phyloP scores from a whole-genome alignment of 139 green algal genomes.

The Parachlorella kessleri region DNA sequence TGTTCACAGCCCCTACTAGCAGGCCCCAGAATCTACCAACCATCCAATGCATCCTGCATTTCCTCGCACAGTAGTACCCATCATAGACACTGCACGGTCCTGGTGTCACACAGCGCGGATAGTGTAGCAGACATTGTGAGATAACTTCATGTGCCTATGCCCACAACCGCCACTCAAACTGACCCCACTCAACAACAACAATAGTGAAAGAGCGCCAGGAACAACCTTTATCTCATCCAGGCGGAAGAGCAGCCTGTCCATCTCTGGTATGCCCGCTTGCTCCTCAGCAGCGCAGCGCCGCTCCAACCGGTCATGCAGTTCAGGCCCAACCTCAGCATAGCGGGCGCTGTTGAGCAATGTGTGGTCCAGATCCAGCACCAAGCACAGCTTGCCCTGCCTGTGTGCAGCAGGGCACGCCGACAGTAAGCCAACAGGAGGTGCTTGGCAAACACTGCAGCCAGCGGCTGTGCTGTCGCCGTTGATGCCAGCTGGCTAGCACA shows the following conservation, averaged over 20 bases:
- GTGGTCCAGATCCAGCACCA: constrained; percentile 97
- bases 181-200: too few relatives aligned
- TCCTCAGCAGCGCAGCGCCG: background rate
- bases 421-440: background rate
- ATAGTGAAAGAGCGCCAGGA: too few relatives aligned
- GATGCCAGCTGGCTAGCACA: background rate
- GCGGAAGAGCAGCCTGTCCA: constrained; percentile 62
- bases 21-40: too few relatives aligned
- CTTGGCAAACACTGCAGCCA: too few relatives aligned
- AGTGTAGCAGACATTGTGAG: too few relatives aligned
- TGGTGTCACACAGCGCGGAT: too few relatives aligned
- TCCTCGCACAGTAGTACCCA: too few relatives aligned
- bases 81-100: too few relatives aligned
- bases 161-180: too few relatives aligned
- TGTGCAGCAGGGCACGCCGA: background rate
- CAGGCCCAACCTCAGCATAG: constrained; percentile 45
- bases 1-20: too few relatives aligned
- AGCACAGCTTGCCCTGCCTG: constrained; percentile 41
- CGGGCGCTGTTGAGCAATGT: constrained; percentile 88
- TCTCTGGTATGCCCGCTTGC: background rate
- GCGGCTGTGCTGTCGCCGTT: background rate
- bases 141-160: too few relatives aligned
- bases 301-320: background rate
- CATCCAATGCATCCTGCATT: too few relatives aligned
- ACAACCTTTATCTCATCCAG: constrained; percentile 60